A percentile compares a stretch with the other conserved stretches of the same genome.
These are phyloP conservation scores for Fagopyrum tataricum DNA, from an alignment of 148 eudicot species.

Conservation along the genomic window DNA sequence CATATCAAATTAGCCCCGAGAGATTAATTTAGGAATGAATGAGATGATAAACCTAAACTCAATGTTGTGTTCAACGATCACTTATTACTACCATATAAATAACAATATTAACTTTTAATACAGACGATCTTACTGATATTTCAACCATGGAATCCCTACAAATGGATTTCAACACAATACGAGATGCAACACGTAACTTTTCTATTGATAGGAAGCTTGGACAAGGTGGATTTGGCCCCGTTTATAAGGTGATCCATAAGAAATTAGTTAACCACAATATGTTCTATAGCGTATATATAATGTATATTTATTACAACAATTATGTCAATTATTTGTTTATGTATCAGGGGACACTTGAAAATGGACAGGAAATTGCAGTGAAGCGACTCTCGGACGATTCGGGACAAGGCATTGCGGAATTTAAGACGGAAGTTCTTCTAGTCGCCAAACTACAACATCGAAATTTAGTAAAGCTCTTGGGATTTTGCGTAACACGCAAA, in stretches of 20 bases:
- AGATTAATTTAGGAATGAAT: no score
- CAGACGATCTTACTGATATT: neutral
- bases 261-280: no score
- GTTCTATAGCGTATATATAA: no score
- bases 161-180: neutral
- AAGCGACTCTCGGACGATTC: conserved; percentile 20
- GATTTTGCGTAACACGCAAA: conserved; percentile 9
- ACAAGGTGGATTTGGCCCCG: neutral
- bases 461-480: conserved; percentile 21
- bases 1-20: no score
- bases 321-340: neutral
- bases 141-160: neutral
- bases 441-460: conserved; percentile 21
- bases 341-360: neutral
- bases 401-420: conserved; percentile 14
- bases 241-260: neutral
- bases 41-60: no score
- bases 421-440: conserved; percentile 15
- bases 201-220: neutral
- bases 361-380: conserved; percentile 20
- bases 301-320: no score
- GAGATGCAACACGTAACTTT: neutral
- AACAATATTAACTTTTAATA: neutral
- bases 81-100: no score
- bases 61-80: no score